Evolutionary conservation across 208 protist genomes (phyloP), one percentile per base, ranked within the genome.

Genomic region (Trypanosoma melophagium): DNA sequence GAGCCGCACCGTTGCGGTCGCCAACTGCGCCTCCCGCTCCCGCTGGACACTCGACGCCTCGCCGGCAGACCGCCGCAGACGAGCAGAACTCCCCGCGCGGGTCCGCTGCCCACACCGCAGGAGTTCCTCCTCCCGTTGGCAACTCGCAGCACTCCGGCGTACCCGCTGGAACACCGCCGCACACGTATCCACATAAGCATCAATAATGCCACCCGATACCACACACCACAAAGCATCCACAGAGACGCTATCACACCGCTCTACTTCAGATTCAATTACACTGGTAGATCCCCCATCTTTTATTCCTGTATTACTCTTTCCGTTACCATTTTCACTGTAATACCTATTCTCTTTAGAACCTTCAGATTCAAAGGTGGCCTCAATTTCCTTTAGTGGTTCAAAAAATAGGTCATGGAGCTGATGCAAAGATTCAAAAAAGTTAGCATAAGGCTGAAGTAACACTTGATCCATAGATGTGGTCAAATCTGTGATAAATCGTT

Each of bases 131-230:
- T 72, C 67, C 3, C 40, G 21, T 21, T 72, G 21, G 45, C 60
- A 63, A 19, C 17, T 52, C 3, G 21, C 45, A 53, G 67, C 40
- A 45, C 2, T 19, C 25, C 50, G 67, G 49, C 59, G 22, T 19
- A 68, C 0, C 13, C 45, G 59, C 14, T 58, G 54, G 62, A 74
- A 68, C 4, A 74, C 45, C 7, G 42, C 38, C 12, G 54, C 60
- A 51, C 41, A 68, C 22, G 60, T 51, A 47, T 68, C 69, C 47
- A 62, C 69, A 57, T 65, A 74, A 8, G 69, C 52, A 41, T 68
- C 54, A 38, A 74, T 14, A 28, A 74, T 63, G 0, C 60, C 60
- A 61, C 35, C 35, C 1, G 44, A 28, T 10, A 68, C 60, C 1
- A 31, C 52, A 35, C 1, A 40, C 59, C 50, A 74, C 5, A 57